Conservation (phyloP, 768 basidiomycete species). For the Suillus paluster region DNA sequence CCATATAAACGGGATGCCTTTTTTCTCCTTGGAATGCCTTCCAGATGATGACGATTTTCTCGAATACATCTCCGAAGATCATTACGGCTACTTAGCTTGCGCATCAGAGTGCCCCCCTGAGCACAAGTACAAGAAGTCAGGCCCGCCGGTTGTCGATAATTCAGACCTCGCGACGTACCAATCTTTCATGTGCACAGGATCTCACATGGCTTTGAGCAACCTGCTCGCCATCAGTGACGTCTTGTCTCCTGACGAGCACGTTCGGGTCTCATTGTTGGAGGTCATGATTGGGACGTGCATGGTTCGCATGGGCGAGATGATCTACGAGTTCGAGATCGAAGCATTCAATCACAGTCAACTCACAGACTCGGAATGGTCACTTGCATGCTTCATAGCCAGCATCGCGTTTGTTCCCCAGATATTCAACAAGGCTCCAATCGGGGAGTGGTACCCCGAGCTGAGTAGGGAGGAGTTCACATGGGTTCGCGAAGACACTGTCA, state of each 20-base stretch:
- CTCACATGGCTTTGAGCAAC: not conserved
- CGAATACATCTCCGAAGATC: not conserved
- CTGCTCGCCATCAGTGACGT: not conserved
- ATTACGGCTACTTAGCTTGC: not conserved
- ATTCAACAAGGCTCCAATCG: accelerated
- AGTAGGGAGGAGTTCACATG: too few species aligned
- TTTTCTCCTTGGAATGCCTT: not conserved
- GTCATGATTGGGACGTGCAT: not conserved
- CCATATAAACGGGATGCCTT: not conserved
- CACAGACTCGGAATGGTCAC: not conserved
- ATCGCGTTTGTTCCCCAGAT: not conserved
- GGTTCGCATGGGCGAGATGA: not conserved
- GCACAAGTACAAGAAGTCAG: not conserved
- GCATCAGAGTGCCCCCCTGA: not conserved
- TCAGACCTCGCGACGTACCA: not conserved
- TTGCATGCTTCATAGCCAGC: not conserved
- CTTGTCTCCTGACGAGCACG: not conserved
- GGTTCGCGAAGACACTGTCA: too few species aligned
- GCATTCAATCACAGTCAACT: not conserved
- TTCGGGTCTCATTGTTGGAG: not conserved
- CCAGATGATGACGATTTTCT: not conserved
- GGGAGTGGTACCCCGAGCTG: not conserved
- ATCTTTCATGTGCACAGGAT: not conserved
- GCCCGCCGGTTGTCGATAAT: not conserved
- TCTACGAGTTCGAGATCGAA: not conserved